These are phyloP conservation scores for Agrocybe chaxingu DNA, from an alignment of 768 basidiomycete species.

Conservation along the genomic window DNA sequence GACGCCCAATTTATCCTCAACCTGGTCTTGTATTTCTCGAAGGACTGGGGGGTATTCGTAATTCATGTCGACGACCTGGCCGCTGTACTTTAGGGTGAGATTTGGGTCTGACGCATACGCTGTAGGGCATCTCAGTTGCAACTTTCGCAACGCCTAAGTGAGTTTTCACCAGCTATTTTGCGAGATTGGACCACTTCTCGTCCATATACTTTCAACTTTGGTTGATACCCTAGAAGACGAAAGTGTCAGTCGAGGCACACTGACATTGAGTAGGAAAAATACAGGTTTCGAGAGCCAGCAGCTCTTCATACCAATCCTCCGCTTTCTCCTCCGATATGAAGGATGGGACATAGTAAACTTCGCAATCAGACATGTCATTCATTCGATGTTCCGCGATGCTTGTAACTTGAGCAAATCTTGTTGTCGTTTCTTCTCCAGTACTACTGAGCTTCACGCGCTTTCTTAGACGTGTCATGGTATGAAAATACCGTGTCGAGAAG, in stretches of 20 bases:
- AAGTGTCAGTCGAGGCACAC: neutral
- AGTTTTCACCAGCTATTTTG: conserved; percentile 25
- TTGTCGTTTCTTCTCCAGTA: too few relatives aligned
- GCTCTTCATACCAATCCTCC: conserved; percentile 19
- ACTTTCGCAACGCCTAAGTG: neutral
- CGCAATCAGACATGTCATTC: conserved; percentile 23
- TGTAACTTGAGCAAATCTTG: conserved; percentile 4
- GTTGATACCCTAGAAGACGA: conserved; percentile 23
- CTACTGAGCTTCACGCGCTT: too few relatives aligned
- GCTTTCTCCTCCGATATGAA: conserved; percentile 19
- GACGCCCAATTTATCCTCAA: conserved; percentile 24
- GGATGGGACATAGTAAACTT: conserved; percentile 24
- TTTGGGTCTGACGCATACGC: conserved; percentile 26
- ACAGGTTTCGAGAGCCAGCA: conserved; percentile 14
- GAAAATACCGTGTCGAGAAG: too few relatives aligned
- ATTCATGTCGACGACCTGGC: conserved; percentile 25
- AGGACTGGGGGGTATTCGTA: conserved; percentile 26
- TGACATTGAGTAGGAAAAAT: neutral
- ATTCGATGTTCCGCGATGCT: conserved; percentile 15
- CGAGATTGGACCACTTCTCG: conserved; percentile 23
- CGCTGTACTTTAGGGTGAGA: conserved; percentile 26
- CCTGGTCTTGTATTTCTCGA: conserved; percentile 24
- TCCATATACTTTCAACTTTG: conserved; percentile 26
- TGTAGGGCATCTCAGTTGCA: neutral
- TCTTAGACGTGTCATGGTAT: too few relatives aligned